Percentiles rank a stretch among this genome's conserved stretches.
These are phyloP conservation scores for Rhynchosporium agropyri DNA, from an alignment of 2,329 filamentous ascomycete species.

Conservation along the genomic window DNA sequence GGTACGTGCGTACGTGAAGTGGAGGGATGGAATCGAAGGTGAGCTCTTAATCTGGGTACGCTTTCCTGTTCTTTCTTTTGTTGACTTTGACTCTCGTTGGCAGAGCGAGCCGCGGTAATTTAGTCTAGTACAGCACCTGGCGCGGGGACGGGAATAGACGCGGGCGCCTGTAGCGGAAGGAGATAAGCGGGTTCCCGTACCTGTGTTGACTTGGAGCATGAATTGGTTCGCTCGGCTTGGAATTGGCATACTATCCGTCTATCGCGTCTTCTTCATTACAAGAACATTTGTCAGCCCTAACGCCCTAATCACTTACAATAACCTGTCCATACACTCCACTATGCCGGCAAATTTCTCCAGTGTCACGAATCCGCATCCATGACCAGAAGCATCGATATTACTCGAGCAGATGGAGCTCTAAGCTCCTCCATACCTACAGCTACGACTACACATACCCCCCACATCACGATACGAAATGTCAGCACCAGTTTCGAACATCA, in stretches of 20 bases:
- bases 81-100: conserved; percentile 16
- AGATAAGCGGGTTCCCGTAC: too few species aligned
- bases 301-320: neutral
- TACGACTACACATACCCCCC: neutral
- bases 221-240: too few species aligned
- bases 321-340: conserved; percentile 22
- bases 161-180: neutral
- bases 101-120: conserved; percentile 5
- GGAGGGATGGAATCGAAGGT: neutral
- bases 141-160: neutral
- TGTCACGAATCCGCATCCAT: conserved; percentile 38
- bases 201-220: too few species aligned
- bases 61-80: conserved; percentile 1
- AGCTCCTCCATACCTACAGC: conserved; percentile 1
- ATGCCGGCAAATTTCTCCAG: conserved; percentile 33
- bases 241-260: too few species aligned
- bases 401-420: conserved; percentile 39
- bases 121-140: neutral
- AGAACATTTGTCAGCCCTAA: too few species aligned
- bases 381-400: conserved; percentile 38
- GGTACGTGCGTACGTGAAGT: neutral
- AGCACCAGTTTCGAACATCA: conserved; percentile 70
- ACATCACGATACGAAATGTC: conserved; percentile 38
- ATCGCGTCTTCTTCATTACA: too few species aligned
- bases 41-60: neutral